phyloP scores from a whole-genome alignment of 257 asterid genomes.

The Solanum arcanum region DNA sequence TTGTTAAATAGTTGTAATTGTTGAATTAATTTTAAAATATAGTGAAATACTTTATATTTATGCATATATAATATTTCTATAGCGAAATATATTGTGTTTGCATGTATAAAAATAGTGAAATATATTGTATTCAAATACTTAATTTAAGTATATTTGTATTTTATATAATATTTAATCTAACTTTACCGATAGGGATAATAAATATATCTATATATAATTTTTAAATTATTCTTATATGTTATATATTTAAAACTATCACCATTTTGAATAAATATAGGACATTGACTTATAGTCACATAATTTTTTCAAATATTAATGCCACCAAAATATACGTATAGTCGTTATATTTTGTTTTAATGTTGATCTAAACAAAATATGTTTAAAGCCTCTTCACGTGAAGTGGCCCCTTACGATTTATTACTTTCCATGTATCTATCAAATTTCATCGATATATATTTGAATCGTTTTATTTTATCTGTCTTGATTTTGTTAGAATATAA shows the following conservation, averaged over 20 bases:
- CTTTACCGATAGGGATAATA: too few species aligned
- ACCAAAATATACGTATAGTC: background rate
- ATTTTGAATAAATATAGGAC: background rate
- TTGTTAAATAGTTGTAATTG: too few species aligned
- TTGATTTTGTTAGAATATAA: background rate
- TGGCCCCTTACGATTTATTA: background rate
- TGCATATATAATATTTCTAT: too few species aligned
- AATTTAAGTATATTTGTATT: too few species aligned
- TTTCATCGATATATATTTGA: background rate
- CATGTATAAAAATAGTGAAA: too few species aligned
- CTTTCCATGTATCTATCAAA: background rate
- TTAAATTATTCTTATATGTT: background rate
- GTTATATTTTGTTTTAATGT: background rate
- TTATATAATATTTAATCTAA: too few species aligned
- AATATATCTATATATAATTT: too few species aligned
- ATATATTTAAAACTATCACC: too few species aligned
- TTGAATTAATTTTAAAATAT: too few species aligned
- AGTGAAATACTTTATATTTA: too few species aligned
- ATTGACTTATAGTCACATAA: background rate
- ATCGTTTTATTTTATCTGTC: background rate
- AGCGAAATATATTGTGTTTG: background rate
- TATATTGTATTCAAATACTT: too few species aligned
- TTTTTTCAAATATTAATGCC: background rate
- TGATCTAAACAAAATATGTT: too few species aligned
- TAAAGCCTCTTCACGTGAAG: background rate